Conservation (phyloP, 2,329 filamentous ascomycete genomes). For the Fusarium sambucinum region DNA sequence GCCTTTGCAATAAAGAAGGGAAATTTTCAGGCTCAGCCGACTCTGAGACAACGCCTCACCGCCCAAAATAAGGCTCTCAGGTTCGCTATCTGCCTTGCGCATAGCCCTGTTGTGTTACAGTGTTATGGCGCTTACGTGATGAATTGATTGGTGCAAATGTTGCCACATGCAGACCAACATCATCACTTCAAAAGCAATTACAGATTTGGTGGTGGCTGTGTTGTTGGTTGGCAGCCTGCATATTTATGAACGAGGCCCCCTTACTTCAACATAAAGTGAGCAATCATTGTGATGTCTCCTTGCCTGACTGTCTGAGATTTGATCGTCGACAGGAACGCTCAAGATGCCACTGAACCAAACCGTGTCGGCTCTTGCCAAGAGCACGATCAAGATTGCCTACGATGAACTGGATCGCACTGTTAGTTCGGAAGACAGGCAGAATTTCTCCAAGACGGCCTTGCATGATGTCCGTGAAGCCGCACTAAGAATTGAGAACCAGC, state of each 20-base stretch:
- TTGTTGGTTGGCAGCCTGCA: background rate
- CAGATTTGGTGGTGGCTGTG: background rate
- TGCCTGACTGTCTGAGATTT: background rate
- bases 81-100: background rate
- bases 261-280: background rate
- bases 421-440: conserved; percentile 9
- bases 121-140: background rate
- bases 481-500: conserved; percentile 54
- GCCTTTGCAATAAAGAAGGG: accelerated
- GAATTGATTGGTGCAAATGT: background rate
- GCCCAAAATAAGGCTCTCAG: background rate
- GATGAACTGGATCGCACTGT: conserved; percentile 27
- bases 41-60: too few species aligned
- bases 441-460: conserved; percentile 3
- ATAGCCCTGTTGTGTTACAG: accelerated
- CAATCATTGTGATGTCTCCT: background rate
- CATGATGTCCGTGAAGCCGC: conserved; percentile 46
- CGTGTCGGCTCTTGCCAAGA: conserved; percentile 11
- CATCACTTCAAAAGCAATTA: background rate
- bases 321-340: background rate
- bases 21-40: background rate
- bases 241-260: accelerated
- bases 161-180: too few species aligned
- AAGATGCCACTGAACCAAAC: conserved; percentile 26
- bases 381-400: conserved; percentile 14